Evolutionary conservation across 2,329 filamentous ascomycete genomes (phyloP).

Genomic region (Metarhizium sp.): DNA sequence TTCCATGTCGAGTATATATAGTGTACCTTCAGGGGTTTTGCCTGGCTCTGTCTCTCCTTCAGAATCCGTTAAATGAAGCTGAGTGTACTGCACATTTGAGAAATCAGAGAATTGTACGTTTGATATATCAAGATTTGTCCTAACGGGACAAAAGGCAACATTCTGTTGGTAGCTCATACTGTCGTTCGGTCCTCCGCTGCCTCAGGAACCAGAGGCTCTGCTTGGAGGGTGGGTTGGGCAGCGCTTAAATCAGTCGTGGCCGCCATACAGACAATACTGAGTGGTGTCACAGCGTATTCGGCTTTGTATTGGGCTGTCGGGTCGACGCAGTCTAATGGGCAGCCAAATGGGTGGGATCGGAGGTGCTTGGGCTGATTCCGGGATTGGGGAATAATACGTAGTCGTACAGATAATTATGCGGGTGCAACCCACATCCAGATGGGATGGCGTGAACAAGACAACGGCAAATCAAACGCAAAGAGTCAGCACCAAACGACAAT

Average conservation of each 20-base stretch:
- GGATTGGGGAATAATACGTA: conserved; percentile 3
- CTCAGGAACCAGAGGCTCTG: conserved; percentile 12
- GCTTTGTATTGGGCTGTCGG: conserved; percentile 21
- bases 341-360: conserved; percentile 5
- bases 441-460: neutral
- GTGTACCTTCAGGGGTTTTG: conserved; percentile 10
- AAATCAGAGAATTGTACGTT: conserved; percentile 33
- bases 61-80: conserved; percentile 22
- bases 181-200: conserved; percentile 19
- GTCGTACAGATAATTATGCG: conserved; percentile 6
- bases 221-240: conserved; percentile 17
- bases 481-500: neutral
- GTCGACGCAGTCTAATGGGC: conserved; percentile 19
- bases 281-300: conserved; percentile 6
- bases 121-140: conserved; percentile 28
- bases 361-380: conserved; percentile 9
- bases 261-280: conserved; percentile 18
- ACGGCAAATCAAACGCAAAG: conserved; percentile 1
- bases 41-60: conserved; percentile 25
- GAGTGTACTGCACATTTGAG: conserved; percentile 31
- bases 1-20: neutral
- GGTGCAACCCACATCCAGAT: conserved; percentile 4
- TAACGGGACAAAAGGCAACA: conserved; percentile 28
- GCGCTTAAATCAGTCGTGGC: conserved; percentile 23
- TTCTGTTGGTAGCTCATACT: conserved; percentile 32